Evolutionary conservation across 179 eudicot genomes (phyloP).

Genomic region (Nepenthes alata): DNA sequence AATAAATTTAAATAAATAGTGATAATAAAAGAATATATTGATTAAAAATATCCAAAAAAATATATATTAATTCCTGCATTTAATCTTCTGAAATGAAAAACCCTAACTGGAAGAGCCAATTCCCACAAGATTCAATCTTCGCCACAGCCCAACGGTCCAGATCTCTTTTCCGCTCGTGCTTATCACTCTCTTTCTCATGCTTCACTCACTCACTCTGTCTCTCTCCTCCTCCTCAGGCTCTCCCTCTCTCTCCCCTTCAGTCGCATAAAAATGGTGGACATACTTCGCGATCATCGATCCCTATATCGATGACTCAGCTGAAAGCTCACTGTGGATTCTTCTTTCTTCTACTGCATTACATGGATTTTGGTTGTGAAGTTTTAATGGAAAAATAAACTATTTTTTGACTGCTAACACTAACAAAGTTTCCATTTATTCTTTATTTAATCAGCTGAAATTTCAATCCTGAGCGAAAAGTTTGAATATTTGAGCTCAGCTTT

Average conservation of each 20-base stretch:
- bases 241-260: constrained; percentile 1
- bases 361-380: not conserved
- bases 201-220: not conserved
- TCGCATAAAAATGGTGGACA: not conserved
- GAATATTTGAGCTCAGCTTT: constrained; percentile 3
- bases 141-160: not conserved
- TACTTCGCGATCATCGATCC: not conserved
- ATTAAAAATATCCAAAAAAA: too few species aligned
- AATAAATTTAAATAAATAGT: too few species aligned
- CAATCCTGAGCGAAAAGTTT: constrained; percentile 3
- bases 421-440: not conserved
- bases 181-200: constrained; percentile 6
- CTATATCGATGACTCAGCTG: too few species aligned
- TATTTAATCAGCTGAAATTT: not conserved
- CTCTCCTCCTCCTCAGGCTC: not conserved
- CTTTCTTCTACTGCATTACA: not conserved
- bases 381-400: not conserved
- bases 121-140: not conserved
- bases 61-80: too few species aligned
- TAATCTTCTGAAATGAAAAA: not conserved
- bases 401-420: not conserved
- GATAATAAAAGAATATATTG: too few species aligned
- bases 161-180: not conserved
- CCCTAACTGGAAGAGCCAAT: not conserved
- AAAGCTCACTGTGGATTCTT: not conserved